phyloP scores from a whole-genome alignment of 179 eudicot species.

The Actinidia polygama region DNA sequence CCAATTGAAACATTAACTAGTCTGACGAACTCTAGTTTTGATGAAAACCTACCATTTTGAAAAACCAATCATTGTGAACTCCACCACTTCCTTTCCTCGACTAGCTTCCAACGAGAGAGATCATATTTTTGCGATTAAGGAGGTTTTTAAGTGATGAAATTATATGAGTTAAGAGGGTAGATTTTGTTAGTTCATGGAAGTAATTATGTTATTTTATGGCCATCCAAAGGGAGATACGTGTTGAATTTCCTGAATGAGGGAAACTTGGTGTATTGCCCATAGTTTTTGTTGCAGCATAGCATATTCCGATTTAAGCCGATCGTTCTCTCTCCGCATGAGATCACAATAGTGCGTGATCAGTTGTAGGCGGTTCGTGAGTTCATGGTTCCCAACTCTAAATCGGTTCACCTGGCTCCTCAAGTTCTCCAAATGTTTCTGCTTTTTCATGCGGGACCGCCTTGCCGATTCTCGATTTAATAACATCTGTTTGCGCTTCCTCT shows the following conservation, averaged over 20 bases:
- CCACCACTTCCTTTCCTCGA: neutral
- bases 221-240: conserved; percentile 29
- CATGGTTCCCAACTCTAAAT: conserved; percentile 53
- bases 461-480: conserved; percentile 87
- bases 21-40: conserved; percentile 4
- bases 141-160: neutral
- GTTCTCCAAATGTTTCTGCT: conserved; percentile 73
- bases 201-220: conserved; percentile 32
- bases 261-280: conserved; percentile 45
- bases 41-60: conserved; percentile 3
- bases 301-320: conserved; percentile 52
- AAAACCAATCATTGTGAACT: conserved; percentile 7
- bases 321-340: conserved; percentile 49
- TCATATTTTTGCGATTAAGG: neutral
- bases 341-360: conserved; percentile 39
- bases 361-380: conserved; percentile 55
- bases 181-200: conserved; percentile 21
- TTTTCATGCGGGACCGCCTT: conserved; percentile 77
- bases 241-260: conserved; percentile 47
- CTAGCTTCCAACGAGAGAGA: neutral
- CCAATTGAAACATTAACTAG: neutral
- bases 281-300: conserved; percentile 55
- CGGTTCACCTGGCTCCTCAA: conserved; percentile 56
- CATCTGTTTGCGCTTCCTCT: conserved; percentile 70
- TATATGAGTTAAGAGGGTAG: conserved; percentile 20